Percentiles rank a stretch among this genome's conserved stretches.
phyloP scores from a whole-genome alignment of 2,329 filamentous ascomycete genomes.

The Gaeumannomyces tritici region DNA sequence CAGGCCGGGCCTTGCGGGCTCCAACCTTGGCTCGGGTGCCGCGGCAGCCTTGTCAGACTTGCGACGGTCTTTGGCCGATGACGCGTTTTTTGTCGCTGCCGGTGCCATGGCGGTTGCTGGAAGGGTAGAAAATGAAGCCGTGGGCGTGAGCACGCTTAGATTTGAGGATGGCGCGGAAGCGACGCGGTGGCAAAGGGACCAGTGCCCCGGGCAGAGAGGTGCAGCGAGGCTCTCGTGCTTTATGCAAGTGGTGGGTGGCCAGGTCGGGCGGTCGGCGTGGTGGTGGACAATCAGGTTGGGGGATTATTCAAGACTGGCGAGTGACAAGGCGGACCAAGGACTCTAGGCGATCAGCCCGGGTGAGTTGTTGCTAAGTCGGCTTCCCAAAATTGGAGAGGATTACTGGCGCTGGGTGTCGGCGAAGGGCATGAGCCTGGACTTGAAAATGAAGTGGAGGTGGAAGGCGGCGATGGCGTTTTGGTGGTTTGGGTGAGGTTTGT shows the following conservation, averaged over 20 bases:
- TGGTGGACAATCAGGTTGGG: not conserved
- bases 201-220: not conserved
- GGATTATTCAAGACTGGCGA: not conserved
- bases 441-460: not conserved
- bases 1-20: constrained; percentile 17
- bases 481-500: constrained; percentile 8
- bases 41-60: constrained; percentile 25
- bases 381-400: not conserved
- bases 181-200: not conserved
- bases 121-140: not conserved
- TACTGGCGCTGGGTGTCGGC: constrained; percentile 1
- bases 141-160: not conserved
- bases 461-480: constrained; percentile 9
- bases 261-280: not conserved
- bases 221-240: not conserved
- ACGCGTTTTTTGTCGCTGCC: constrained; percentile 22
- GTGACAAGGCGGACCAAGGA: not conserved
- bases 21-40: not conserved
- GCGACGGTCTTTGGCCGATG: constrained; percentile 30
- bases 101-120: constrained; percentile 19
- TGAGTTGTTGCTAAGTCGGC: not conserved
- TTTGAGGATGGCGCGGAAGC: not conserved
- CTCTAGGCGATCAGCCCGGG: not conserved
- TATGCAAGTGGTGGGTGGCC: not conserved
- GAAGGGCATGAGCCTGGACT: constrained; percentile 1